A percentile compares a stretch with the other conserved stretches of the same genome.
Evolutionary conservation across 1,139 yeast genomes (phyloP).

Genomic region (Wickerhamomyces sp.): DNA sequence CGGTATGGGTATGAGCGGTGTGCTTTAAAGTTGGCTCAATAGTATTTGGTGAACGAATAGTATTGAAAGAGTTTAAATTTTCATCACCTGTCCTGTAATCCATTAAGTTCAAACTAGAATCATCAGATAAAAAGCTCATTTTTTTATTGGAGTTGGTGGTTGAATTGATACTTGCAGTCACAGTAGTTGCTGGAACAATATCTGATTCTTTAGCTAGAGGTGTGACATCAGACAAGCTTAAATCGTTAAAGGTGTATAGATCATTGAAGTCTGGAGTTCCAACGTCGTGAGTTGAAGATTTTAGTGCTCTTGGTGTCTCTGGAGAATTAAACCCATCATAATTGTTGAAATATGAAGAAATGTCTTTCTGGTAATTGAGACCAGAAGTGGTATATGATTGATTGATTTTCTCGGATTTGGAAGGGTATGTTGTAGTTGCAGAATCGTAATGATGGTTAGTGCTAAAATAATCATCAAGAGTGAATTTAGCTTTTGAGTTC

Average conservation of each 20-base stretch:
- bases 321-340: constrained; percentile 19
- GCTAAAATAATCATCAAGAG: constrained; percentile 15
- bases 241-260: constrained; percentile 10
- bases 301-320: constrained; percentile 21
- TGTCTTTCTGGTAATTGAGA: not conserved
- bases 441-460: constrained; percentile 4
- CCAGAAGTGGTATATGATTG: not conserved
- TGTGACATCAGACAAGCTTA: not conserved
- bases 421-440: not conserved
- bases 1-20: too few species aligned
- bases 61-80: not conserved
- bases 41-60: not conserved
- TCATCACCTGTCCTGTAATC: constrained; percentile 4
- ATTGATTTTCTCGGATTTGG: not conserved
- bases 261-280: constrained; percentile 18
- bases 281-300: constrained; percentile 8
- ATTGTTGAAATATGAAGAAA: constrained; percentile 15
- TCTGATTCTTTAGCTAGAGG: constrained; percentile 1
- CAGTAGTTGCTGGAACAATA: too few species aligned
- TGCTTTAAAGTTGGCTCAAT: not conserved
- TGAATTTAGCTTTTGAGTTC: constrained; percentile 9
- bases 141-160: constrained; percentile 15
- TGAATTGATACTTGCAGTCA: too few species aligned
- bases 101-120: constrained; percentile 10
- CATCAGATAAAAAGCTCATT: constrained; percentile 13